Conservation (phyloP, 305 asterid species). For the Petunia hybrid region DNA sequence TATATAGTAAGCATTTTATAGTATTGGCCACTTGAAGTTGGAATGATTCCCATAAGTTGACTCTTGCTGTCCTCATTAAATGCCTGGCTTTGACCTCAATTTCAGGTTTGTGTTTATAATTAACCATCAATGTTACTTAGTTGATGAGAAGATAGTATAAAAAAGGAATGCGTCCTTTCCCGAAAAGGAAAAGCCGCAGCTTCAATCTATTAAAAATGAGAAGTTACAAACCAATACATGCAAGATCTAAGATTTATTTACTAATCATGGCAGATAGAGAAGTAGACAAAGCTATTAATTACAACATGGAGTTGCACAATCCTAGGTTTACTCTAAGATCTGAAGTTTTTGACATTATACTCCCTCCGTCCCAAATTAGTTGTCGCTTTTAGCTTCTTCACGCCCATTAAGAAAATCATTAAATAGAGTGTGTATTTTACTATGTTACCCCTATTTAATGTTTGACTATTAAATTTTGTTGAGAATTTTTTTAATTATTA, state of each 20-base stretch:
- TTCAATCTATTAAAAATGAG: not conserved
- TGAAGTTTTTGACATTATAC: not conserved
- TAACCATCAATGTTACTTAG: conserved; percentile 2
- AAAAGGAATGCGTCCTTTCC: not conserved
- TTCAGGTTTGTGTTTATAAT: not conserved
- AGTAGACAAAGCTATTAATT: not conserved
- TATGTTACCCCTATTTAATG: no score
- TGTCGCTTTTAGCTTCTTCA: no score
- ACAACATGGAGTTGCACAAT: not conserved
- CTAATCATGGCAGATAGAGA: not conserved
- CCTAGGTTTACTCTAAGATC: not conserved
- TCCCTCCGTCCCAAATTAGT: no score
- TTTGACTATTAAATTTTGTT: no score
- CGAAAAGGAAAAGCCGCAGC: not conserved
- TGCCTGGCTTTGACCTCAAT: conserved; percentile 4
- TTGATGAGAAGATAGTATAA: not conserved
- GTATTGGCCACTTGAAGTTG: not conserved
- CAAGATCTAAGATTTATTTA: not conserved
- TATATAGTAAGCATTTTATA: not conserved
- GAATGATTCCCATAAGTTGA: conserved; percentile 21
- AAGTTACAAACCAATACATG: not conserved
- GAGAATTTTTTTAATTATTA: no score
- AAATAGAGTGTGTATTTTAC: no score
- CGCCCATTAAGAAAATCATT: no score
- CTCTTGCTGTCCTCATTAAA: conserved; percentile 23